Evolutionary conservation across 441 rosid species (phyloP).

Genomic region (Biscutella auriculata): DNA sequence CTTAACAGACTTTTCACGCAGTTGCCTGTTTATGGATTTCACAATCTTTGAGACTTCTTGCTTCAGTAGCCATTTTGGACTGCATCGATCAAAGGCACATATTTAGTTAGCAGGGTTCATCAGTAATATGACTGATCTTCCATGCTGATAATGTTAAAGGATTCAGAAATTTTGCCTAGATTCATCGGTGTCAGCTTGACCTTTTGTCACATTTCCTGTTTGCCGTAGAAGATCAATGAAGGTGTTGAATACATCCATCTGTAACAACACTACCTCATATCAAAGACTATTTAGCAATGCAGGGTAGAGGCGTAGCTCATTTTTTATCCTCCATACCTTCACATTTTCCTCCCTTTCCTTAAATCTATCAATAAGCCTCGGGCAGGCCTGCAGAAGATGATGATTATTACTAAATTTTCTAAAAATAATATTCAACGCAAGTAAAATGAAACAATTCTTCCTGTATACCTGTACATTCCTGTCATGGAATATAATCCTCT

Average conservation of each 20-base stretch:
- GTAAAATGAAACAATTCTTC: neutral
- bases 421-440: too few species aligned
- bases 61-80: constrained; percentile 91
- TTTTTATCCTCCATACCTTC: constrained; percentile 40
- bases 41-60: constrained; percentile 96
- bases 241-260: constrained; percentile 97
- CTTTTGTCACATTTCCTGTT: constrained; percentile 88
- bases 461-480: neutral
- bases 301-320: constrained; percentile 1
- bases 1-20: constrained; percentile 94
- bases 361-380: constrained; percentile 89
- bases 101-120: constrained; percentile 19
- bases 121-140: neutral
- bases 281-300: neutral
- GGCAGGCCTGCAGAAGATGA: constrained; percentile 72
- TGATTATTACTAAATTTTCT: neutral
- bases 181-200: constrained; percentile 64
- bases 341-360: constrained; percentile 99
- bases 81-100: constrained; percentile 28
- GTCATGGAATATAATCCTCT: neutral
- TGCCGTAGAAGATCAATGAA: constrained; percentile 93
- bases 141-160: neutral
- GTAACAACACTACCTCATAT: constrained; percentile 23
- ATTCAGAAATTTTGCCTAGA: constrained; percentile 38
- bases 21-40: constrained; percentile 86